These are phyloP conservation scores for Dysphania ambrosioides DNA, from an alignment of 148 eudicot species.

Conservation along the genomic window DNA sequence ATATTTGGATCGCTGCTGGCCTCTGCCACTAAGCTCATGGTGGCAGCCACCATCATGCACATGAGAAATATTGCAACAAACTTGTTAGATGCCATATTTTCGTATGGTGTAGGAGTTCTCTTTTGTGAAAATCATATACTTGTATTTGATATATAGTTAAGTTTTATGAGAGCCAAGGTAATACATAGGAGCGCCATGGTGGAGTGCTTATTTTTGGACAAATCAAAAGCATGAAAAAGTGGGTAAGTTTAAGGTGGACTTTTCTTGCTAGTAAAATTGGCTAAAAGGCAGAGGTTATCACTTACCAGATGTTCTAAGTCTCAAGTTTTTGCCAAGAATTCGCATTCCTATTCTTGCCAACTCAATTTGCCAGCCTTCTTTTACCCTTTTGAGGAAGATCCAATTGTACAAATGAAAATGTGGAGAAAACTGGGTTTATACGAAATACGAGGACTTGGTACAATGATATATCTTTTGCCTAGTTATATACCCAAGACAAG, in stretches of 20 bases:
- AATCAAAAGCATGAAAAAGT: neutral
- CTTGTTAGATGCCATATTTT: constrained; percentile 24
- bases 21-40: constrained; percentile 13
- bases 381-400: neutral
- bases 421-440: neutral
- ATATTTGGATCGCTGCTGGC: neutral
- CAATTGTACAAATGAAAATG: neutral
- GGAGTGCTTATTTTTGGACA: neutral
- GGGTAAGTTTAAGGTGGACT: neutral
- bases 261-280: neutral
- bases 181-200: no score
- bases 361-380: neutral
- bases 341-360: neutral
- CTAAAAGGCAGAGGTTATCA: neutral
- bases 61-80: constrained; percentile 24
- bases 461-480: no score
- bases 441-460: neutral
- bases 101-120: neutral
- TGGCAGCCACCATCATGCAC: constrained; percentile 26
- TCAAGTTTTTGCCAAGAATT: neutral
- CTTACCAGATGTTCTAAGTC: neutral
- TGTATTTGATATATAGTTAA: no score
- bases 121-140: neutral
- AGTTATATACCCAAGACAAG: no score
- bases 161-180: neutral